These are phyloP conservation scores for Pseudocercospora ulei DNA, from an alignment of 2,329 filamentous ascomycete species.

Conservation along the genomic window DNA sequence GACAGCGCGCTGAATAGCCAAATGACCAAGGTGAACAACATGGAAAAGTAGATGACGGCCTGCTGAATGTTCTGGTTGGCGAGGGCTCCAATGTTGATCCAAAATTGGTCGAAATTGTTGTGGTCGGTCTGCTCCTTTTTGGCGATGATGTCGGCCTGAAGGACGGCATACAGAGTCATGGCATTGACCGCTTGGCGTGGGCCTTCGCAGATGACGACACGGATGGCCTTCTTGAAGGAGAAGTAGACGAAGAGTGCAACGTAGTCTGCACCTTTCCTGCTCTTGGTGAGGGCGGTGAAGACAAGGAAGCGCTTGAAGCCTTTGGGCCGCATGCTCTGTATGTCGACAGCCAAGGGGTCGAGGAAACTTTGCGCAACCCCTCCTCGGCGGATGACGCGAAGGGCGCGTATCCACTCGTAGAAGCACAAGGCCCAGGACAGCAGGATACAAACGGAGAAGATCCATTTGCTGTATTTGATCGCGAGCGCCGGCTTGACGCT, in stretches of 20 bases:
- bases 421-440: constrained; percentile 72
- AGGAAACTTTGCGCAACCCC: constrained; percentile 88
- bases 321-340: constrained; percentile 70
- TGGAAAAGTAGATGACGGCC: constrained; percentile 72
- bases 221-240: constrained; percentile 71
- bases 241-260: constrained; percentile 88
- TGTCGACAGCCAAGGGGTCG: constrained; percentile 71
- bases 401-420: constrained; percentile 70
- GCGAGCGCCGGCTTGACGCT: constrained; percentile 69
- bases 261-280: constrained; percentile 82
- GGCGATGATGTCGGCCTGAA: constrained; percentile 60
- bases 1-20: constrained; percentile 73
- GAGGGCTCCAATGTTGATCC: constrained; percentile 66
- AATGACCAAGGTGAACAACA: constrained; percentile 83
- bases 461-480: constrained; percentile 77
- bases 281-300: constrained; percentile 81
- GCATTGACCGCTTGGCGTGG: constrained; percentile 87
- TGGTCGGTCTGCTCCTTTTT: constrained; percentile 46
- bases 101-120: constrained; percentile 63
- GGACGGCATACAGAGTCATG: constrained; percentile 76
- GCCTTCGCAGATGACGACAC: constrained; percentile 80
- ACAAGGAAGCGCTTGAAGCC: constrained; percentile 89
- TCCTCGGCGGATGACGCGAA: constrained; percentile 70
- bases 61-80: constrained; percentile 66
- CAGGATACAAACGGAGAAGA: constrained; percentile 87